Base-by-base conservation (phyloP, 768 basidiomycete genomes). In the Sistotremastrum niveocremeum region DNA sequence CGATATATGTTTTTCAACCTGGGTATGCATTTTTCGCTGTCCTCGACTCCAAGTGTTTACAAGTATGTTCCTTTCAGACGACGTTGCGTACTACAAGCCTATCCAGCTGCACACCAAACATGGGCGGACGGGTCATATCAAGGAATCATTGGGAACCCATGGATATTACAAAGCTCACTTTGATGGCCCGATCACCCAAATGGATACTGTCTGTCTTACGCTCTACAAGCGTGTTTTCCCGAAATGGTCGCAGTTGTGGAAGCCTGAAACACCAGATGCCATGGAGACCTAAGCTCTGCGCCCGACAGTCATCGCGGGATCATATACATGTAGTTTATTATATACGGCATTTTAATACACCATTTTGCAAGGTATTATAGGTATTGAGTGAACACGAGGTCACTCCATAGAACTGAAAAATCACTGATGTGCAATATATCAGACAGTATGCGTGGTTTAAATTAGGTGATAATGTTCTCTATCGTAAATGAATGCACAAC, bases 1-100 rank as follows among this genome's bases (percentile, higher is more conserved):
- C 81, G 94, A 46, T 98, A 97, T 69, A 87, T 99, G 88, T 98
- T 98, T 69, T 98, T 99, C 74, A 83, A 93, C 62, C 55, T 80
- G 37, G 83, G 84, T 84, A 52, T 32, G 71, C 46, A 37, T 33
- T 41, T 9, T n/a, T 10, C 37, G 20, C 20, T 20, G 20, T 20
- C 20, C 20, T 20, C 20, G 20, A 20, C 20, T 20, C 20, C 40
- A 43, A 34, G 33, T 31, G 51, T 38, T 47, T 33, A 51, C 53
- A 48, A 31, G 10, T 40, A 38, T 20, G 37, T 28, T 37, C 41
- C 8, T 37, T 46, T 11, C 57, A 77, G 88, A 89, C 40, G 94
- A 98, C 59, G 75, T 97, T 42, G 70, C 76, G 37, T 98, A 93
- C 63, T 97, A 85, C 72, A 84, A 88, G 60, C 90, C 91, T 1